Base-by-base conservation (phyloP, 2,329 filamentous ascomycete genomes). In the Trichophyton rubrum region DNA sequence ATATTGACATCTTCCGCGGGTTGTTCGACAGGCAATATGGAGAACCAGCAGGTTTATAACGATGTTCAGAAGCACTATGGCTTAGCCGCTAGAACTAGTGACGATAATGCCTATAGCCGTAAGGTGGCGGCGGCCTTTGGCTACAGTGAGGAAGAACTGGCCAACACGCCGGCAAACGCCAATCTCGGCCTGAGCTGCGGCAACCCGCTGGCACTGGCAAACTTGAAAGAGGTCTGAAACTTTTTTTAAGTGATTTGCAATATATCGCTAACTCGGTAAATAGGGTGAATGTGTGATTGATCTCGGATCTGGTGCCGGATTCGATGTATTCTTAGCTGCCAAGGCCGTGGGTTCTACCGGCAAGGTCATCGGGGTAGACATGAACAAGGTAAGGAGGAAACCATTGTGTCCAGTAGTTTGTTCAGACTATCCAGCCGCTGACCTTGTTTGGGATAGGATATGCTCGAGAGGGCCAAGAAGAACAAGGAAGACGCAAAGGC, bases 221-320 rank as follows among this genome's bases (percentile, higher is more conserved):
- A 72, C 35, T 59, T 82, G 7, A 70, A 71, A 60, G 73, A 78
- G 68, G 78, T 79, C 56, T 11, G 63, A 62, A 41, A 5, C n/a
- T 15, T 35, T 17, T 8, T 6, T 15, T 13, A 33, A n/a, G 20
- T 55, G 20, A 33, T 55, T 53, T 45, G 58, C 33, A 6, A n/a
- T n/a, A 45, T 6, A 20, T 22, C 2, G 33, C 15, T 43, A 15
- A 43, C 40, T 43, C 40, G 13, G 27, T 20, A 13, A 9, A 47
- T 59, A 82, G 76, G 81, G 81, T 13, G 82, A 85, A 66, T 80
- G 75, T 0, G 75, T 84, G 1, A 69, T 85, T 60, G 82, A 84
- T 64, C 71, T 85, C 1, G 82, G 82, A 1, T 77, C 75, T 62
- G 82, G 83, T 2, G 81, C 78, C 6, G 82, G 82, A 0, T 80